Conservation (phyloP, 306 rosid genomes). For the Cicer pinnatifidum region DNA sequence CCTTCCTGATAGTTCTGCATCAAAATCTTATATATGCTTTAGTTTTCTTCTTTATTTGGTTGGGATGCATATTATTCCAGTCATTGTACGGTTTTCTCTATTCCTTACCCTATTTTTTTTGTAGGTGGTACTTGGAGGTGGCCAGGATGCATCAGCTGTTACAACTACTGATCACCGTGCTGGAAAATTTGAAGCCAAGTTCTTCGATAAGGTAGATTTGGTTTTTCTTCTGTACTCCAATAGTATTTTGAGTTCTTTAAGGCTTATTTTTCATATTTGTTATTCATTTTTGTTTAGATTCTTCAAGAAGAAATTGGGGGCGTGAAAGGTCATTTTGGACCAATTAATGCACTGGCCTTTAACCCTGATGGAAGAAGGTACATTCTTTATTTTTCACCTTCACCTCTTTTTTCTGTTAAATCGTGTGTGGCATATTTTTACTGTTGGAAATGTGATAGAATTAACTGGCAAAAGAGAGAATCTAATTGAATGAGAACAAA, state of each 20-base stretch:
- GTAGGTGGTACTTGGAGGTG: slow-evolving; percentile 95
- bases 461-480: no score
- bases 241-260: neutral
- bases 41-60: neutral
- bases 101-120: slow-evolving; percentile 6
- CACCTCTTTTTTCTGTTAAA: neutral
- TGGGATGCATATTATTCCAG: neutral
- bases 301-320: slow-evolving; percentile 98
- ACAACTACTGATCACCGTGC: slow-evolving; percentile 79
- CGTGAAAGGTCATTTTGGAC: slow-evolving; percentile 97
- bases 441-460: no score
- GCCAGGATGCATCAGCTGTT: slow-evolving; percentile 87
- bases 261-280: slow-evolving; percentile 15
- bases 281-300: slow-evolving; percentile 54
- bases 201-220: slow-evolving; percentile 72
- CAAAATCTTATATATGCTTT: neutral
- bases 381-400: neutral
- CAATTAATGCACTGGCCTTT: slow-evolving; percentile 92
- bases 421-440: neutral
- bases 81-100: slow-evolving; percentile 13
- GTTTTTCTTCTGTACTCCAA: neutral
- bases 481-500: no score
- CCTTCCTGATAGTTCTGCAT: neutral
- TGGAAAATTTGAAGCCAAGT: slow-evolving; percentile 91
- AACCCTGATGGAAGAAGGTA: slow-evolving; percentile 95